Evolutionary conservation across 441 rosid species (phyloP), one percentile per base, ranked within the genome.

Genomic region (Lepidium campestre): DNA sequence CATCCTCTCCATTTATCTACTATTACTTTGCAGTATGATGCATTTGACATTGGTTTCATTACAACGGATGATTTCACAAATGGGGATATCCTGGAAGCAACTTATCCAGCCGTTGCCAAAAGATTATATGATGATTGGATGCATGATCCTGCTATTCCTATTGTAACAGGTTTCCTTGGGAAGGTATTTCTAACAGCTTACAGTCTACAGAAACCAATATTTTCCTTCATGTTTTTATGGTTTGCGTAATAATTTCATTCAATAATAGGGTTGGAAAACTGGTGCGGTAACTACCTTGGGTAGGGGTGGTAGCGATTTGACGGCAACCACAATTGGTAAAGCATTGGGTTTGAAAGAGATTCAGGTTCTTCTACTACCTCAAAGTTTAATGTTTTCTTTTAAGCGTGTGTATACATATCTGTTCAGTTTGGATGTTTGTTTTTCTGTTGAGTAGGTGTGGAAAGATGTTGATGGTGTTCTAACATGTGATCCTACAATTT

Each of bases 391-490:
- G 1, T 11, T 18, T n/a, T 42, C 54, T 47, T 2, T 22, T 25
- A 68, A 15, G 48, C 0, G 25, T 55, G 48, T 10, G 35, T 14
- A 9, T 14, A 4, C 60, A 40, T 40, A 31, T 62, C 2, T 74
- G 15, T 47, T 61, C 20, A 62, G 40, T 53, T 62, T 57, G n/a
- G 42, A 40, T 39, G 22, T 20, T 56, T 67, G 3, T 45, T 49
- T 56, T 35, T 39, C 6, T 23, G 41, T 55, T 25, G 62, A 10
- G 22, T 52, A 91, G 98, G 98, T 91, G 76, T 91, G 98, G 98
- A 91, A 91, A 80, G 98, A 91, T 83, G 98, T 91, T 65, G 98
- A 89, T 67, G 98, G 98, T 82, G 98, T 91, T 73, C 73, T 89
- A 71, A 92, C 96, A 36, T 92, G 98, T 60, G 98, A 92, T 71